These are phyloP conservation scores for Naganishia sp. DNA, from an alignment of 1,284 basidiomycete genomes.

Conservation along the genomic window DNA sequence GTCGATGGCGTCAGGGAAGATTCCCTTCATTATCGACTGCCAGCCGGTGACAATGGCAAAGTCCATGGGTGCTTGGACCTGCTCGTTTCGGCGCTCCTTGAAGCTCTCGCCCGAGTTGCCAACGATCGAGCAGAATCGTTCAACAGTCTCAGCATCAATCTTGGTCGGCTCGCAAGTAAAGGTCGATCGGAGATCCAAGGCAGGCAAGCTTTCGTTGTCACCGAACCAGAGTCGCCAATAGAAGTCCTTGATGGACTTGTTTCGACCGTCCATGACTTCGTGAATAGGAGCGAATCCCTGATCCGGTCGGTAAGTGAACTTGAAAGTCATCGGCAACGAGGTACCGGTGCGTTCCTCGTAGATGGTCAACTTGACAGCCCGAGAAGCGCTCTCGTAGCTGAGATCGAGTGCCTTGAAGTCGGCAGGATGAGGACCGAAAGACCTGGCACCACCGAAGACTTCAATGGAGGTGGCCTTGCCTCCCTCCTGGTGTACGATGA, in stretches of 20 bases:
- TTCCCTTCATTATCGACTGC: slow-evolving; percentile 96
- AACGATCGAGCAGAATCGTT: slow-evolving; percentile 88
- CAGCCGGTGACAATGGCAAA: slow-evolving; percentile 97
- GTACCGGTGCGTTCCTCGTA: slow-evolving; percentile 79
- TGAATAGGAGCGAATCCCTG: slow-evolving; percentile 92
- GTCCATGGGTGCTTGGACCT: slow-evolving; percentile 90
- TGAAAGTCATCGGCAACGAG: slow-evolving; percentile 76
- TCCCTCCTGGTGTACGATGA: slow-evolving; percentile 58
- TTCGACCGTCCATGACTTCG: slow-evolving; percentile 81
- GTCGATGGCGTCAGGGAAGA: slow-evolving; percentile 88
- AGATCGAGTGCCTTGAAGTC: slow-evolving; percentile 84
- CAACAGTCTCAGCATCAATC: slow-evolving; percentile 73
- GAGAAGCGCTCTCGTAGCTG: slow-evolving; percentile 61
- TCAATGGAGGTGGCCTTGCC: slow-evolving; percentile 59
- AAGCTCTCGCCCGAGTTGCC: slow-evolving; percentile 91
- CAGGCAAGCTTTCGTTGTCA: slow-evolving; percentile 71
- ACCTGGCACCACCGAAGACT: slow-evolving; percentile 76
- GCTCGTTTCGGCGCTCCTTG: slow-evolving; percentile 70
- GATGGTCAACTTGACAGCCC: slow-evolving; percentile 62
- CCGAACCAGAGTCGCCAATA: slow-evolving; percentile 98
- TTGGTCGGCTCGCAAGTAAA: slow-evolving; percentile 81
- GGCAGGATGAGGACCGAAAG: slow-evolving; percentile 69
- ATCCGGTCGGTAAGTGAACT: slow-evolving; percentile 84
- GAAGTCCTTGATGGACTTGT: slow-evolving; percentile 89
- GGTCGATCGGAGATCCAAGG: slow-evolving; percentile 69